Conservation (phyloP, 441 rosid species). For the Eutrema salsugineum region DNA sequence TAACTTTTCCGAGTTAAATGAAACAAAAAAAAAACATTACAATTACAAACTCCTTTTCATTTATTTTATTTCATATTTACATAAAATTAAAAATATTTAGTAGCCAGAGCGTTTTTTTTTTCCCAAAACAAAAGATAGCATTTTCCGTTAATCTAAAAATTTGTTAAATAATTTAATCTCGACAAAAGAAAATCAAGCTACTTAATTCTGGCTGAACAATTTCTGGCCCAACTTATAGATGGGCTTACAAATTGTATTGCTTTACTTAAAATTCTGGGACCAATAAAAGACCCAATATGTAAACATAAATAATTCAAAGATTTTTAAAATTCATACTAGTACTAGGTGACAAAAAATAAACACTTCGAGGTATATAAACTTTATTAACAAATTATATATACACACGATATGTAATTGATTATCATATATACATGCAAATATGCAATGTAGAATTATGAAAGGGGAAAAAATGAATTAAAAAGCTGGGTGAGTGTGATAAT, state of each 20-base stretch:
- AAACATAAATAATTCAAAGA: neutral
- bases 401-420: neutral
- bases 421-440: too few relatives aligned
- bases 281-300: neutral
- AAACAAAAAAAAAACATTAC: neutral
- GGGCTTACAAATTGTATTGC: neutral
- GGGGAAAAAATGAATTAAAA: neutral
- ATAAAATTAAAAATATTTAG: neutral
- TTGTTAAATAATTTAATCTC: neutral
- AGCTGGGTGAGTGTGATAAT: slow-evolving; percentile 15
- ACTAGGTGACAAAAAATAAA: neutral
- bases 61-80: neutral
- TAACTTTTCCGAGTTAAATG: neutral
- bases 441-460: neutral
- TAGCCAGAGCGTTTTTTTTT: neutral
- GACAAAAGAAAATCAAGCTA: neutral
- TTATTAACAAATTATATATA: neutral
- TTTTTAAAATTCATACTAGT: neutral
- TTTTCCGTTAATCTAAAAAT: neutral
- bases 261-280: neutral
- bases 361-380: neutral
- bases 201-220: neutral
- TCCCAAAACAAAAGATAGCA: neutral
- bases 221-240: neutral
- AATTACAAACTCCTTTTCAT: neutral